Base-by-base conservation (phyloP, 371 early-diverging fungal genomes). In the Massospora cicadina region DNA sequence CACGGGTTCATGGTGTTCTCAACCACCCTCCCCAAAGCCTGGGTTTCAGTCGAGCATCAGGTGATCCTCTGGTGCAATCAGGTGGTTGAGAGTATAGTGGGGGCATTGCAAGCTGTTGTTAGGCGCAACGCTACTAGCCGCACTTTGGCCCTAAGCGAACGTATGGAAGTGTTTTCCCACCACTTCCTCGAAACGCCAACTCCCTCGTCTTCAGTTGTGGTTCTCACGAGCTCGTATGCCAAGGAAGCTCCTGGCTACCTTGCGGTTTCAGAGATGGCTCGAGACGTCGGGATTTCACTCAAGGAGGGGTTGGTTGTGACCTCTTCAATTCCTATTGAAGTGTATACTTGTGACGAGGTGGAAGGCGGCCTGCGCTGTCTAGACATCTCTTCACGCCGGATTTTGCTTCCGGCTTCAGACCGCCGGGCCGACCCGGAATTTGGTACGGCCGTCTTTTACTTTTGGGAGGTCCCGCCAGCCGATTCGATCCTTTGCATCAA, bases 41-140 rank as follows among this genome's bases (percentile, higher is more conserved):
- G 98, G 98, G 81, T 87, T 12, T 80, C 88, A 1, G 79, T 85
- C 25, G 95, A 95, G 69, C 98, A 97, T 72, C 80, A 85, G 27
- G 81, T 85, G 23, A 87, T 93, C 64, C 73, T 94, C 63, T 95
- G 95, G 83, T 97, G 96, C 68, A 87, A 87, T 65, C 97, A 96
- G 72, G 74, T 95, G 54, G 85, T 86, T 12, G 75, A 75, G 13
- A 78, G 79, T 7, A 67, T 87, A 21, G 77, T 84, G 1, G 73
- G 72, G 17, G 70, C 82, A 27, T 7, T 57, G 7, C 3, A 25
- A 2, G 27, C 10, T 57, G 27, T 57, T 21, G 27, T 57, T 2
- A 3, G 3, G n/a, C n/a, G 10, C 57, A 57, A 57, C 2, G n/a
- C 57, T 27, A 3, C n/a, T 10, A 25, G n/a, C 27, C 57, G 57